These are phyloP conservation scores for Hygrocybe punicea DNA, from an alignment of 768 basidiomycete species.

Conservation along the genomic window DNA sequence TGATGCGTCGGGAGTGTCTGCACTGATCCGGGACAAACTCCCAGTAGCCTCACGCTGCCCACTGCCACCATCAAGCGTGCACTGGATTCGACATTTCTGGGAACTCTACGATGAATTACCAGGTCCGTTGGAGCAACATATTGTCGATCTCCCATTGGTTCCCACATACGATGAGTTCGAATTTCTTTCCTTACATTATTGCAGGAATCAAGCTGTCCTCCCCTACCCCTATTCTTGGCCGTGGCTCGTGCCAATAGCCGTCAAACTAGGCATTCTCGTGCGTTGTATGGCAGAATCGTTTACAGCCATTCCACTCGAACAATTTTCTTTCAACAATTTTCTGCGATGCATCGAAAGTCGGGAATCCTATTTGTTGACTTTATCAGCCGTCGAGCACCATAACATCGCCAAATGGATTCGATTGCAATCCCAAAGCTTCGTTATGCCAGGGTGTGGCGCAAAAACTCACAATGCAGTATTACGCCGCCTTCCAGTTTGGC, in stretches of 20 bases:
- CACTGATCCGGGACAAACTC: not conserved
- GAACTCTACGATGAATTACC: not conserved
- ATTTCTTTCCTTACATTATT: not conserved
- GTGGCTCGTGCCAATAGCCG: not conserved
- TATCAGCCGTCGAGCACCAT: too few species aligned
- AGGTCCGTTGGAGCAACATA: not conserved
- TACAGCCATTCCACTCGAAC: too few species aligned
- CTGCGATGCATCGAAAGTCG: too few species aligned
- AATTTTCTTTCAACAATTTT: too few species aligned
- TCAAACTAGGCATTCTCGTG: not conserved
- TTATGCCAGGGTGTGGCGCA: too few species aligned
- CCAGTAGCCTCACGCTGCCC: not conserved
- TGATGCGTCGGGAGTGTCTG: not conserved
- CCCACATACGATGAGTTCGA: not conserved
- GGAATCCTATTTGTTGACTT: too few species aligned
- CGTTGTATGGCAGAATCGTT: too few species aligned
- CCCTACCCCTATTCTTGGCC: not conserved
- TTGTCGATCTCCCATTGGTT: not conserved
- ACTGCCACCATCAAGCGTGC: not conserved
- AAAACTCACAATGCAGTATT: too few species aligned
- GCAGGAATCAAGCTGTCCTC: not conserved
- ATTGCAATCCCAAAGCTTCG: too few species aligned
- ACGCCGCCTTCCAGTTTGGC: slow-evolving; percentile 36
- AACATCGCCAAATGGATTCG: too few species aligned
- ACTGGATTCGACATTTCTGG: not conserved